These are phyloP conservation scores for Hygrophorus russula DNA, from an alignment of 768 basidiomycete species.

Conservation along the genomic window DNA sequence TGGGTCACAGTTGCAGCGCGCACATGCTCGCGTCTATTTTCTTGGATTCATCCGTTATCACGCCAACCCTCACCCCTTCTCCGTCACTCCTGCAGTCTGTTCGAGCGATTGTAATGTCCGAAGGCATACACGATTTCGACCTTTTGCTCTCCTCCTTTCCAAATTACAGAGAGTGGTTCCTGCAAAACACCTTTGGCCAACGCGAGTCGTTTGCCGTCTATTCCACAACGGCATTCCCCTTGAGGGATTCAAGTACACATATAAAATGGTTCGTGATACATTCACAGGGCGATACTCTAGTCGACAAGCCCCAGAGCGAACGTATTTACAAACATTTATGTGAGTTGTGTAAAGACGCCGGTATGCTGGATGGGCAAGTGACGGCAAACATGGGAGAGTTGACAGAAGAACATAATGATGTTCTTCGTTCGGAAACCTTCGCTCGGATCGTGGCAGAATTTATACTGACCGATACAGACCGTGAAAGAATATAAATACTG, in stretches of 20 bases:
- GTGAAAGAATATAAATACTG: background rate
- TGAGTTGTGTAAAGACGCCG: conserved; percentile 19
- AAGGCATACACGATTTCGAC: conserved; percentile 74
- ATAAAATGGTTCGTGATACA: conserved; percentile 67
- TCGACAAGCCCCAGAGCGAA: conserved; percentile 53
- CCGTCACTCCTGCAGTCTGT: conserved; percentile 29
- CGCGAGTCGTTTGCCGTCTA: conserved; percentile 34
- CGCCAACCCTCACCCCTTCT: conserved; percentile 35
- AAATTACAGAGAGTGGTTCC: conserved; percentile 57
- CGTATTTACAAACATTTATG: conserved; percentile 46
- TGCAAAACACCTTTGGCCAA: conserved; percentile 50
- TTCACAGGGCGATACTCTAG: conserved; percentile 58
- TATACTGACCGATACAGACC: conserved; percentile 12
- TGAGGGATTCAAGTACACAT: conserved; percentile 21
- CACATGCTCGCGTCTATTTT: conserved; percentile 71
- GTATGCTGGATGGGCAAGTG: conserved; percentile 10
- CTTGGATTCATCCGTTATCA: conserved; percentile 34
- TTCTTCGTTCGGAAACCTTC: conserved; percentile 33
- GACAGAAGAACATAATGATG: conserved; percentile 41
- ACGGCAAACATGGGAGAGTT: conserved; percentile 28
- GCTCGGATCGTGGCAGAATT: conserved; percentile 33
- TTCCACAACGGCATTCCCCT: conserved; percentile 30
- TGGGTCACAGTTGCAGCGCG: conserved; percentile 76
- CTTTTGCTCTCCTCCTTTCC: conserved; percentile 54
- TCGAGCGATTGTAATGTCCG: conserved; percentile 50